phyloP scores from a whole-genome alignment of 495 filamentous ascomycete species.

The Durotheca rogersii region DNA sequence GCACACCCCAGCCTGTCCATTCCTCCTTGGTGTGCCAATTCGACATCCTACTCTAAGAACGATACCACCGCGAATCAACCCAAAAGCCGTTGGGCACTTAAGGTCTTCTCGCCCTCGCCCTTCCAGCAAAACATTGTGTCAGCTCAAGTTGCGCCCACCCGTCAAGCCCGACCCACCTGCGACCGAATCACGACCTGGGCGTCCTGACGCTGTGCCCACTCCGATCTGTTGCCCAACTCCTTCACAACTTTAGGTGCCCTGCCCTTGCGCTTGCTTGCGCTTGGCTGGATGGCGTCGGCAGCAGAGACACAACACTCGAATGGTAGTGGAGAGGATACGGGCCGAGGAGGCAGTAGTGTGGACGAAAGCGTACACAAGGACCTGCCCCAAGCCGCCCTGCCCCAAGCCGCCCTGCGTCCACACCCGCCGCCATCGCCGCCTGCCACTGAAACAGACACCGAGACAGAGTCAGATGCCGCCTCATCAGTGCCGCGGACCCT shows the following conservation, averaged over 20 bases:
- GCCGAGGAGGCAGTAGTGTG: background rate
- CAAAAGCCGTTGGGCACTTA: no score
- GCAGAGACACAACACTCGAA: conserved; percentile 11
- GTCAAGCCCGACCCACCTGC: background rate
- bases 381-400: conserved; percentile 23
- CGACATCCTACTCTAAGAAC: no score
- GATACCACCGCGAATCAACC: no score
- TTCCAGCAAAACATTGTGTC: background rate
- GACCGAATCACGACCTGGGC: background rate
- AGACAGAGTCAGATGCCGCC: conserved; percentile 20
- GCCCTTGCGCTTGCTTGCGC: no score
- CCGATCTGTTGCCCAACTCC: background rate
- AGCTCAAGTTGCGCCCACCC: background rate
- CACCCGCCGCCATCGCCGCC: conserved; percentile 23
- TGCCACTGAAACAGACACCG: conserved; percentile 24
- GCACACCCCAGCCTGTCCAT: no score
- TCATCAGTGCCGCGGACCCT: conserved; percentile 4
- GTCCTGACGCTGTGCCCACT: background rate
- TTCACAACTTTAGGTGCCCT: background rate
- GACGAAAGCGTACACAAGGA: conserved; percentile 19
- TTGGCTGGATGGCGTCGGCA: conserved; percentile 17
- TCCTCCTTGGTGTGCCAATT: no score
- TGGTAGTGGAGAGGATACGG: background rate
- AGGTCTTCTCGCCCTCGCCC: background rate
- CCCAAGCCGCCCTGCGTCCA: conserved; percentile 20